A percentile compares a stretch with the other conserved stretches of the same genome.
Evolutionary conservation across 768 basidiomycete genomes (phyloP).

Genomic region (Leucosporidium creatinivorum): DNA sequence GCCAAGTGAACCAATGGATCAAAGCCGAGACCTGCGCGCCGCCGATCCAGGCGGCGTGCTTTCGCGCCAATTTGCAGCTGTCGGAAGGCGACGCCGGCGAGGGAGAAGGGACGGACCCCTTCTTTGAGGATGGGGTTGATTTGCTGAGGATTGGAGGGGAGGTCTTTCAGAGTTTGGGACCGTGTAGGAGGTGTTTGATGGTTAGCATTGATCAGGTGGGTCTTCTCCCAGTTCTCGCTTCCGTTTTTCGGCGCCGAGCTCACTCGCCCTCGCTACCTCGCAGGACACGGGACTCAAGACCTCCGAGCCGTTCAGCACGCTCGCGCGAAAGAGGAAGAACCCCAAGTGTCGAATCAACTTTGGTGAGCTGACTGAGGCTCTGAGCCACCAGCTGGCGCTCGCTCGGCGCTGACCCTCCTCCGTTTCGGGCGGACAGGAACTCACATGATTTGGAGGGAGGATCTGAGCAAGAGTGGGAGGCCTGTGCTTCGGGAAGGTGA

Average conservation of each 20-base stretch:
- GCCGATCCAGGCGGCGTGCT: conserved; percentile 16
- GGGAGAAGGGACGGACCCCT: conserved; percentile 6
- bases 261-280: background rate
- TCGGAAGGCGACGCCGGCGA: too few species aligned
- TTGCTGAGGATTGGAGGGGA: conserved; percentile 19
- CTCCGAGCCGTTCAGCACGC: conserved; percentile 22
- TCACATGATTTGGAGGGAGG: too few species aligned
- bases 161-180: conserved; percentile 20
- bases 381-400: too few species aligned
- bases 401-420: too few species aligned
- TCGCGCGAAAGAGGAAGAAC: conserved; percentile 28
- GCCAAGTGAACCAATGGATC: conserved; percentile 26
- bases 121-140: conserved; percentile 27
- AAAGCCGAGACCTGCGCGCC: background rate
- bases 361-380: too few species aligned
- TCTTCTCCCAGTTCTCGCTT: background rate
- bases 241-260: background rate
- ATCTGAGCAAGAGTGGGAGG: too few species aligned
- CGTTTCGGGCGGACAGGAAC: too few species aligned
- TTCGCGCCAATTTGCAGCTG: conserved; percentile 35
- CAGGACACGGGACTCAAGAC: conserved; percentile 28
- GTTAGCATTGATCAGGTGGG: conserved; percentile 30
- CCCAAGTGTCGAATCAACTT: conserved; percentile 30
- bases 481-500: too few species aligned
- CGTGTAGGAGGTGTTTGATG: conserved; percentile 36